Base-by-base conservation (phyloP, 2,329 filamentous ascomycete genomes). In the Aspergillus sclerotialis region DNA sequence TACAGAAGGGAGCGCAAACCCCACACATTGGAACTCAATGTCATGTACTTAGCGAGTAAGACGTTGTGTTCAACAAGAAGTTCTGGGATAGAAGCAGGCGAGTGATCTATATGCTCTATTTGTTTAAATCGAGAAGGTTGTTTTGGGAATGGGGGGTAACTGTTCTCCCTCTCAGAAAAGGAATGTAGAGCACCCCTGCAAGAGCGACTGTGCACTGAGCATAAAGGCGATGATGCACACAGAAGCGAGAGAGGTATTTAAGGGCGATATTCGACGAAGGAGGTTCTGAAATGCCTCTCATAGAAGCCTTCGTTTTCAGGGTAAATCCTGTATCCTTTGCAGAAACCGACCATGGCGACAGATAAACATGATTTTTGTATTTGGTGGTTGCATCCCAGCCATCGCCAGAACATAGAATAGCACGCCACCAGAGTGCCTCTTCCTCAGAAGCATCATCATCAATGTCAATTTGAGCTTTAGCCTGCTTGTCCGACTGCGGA, bases 131-230 rank as follows among this genome's bases (percentile, higher is more conserved):
- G 16, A 6, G 16, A 31, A 7, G 18, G 23, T 32, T 10, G 32
- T 35, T 42, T 46, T 21, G 45, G 48, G 33, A 46, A 15, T 4
- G 49, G 48, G 10, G 46, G 1, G 27, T 38, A 30, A 44, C 17
- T 17, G 30, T 25, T 21, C 26, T 35, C 1, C 31, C 34, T 10
- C 30, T 25, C 1, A 39, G 19, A 14, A 40, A 42, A 16, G 41
- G 46, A 21, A 50, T 47, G 10, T 32, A 50, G 19, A 50, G 45
- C 28, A 31, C 44, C n/a, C 34, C 40, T 16, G 38, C 39, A 16
- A 53, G 47, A 7, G 48, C 42, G 13, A 37, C 43, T 13, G 44
- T 50, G 28, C 44, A 52, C 30, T 52, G 43, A 13, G 33, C 45
- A 29, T 51, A 50, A 26, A 50, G 28, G 5, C 34, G 35, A 35